A percentile compares a stretch with the other conserved stretches of the same genome.
phyloP scores from a whole-genome alignment of 257 asterid genomes.

The Przewalskia tangutica region DNA sequence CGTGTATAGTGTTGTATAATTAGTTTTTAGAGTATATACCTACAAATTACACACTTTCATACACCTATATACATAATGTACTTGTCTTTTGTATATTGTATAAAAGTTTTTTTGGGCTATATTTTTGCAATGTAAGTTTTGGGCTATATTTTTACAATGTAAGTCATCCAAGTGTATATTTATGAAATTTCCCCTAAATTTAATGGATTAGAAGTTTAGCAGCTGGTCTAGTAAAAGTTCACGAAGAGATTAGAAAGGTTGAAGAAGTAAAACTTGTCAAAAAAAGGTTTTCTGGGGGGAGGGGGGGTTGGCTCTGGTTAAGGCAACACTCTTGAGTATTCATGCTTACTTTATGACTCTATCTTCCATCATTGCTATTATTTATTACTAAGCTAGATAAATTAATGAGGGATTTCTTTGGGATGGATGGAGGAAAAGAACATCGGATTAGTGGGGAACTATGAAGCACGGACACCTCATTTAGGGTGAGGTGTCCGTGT shows the following conservation, averaged over 20 bases:
- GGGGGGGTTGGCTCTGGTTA: neutral
- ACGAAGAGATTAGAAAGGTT: neutral
- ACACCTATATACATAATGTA: too few species aligned
- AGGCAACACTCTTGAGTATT: neutral
- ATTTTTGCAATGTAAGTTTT: too few species aligned
- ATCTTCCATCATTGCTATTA: neutral
- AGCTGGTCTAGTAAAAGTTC: neutral
- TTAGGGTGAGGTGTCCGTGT: too few species aligned
- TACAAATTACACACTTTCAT: too few species aligned
- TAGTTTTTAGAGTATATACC: too few species aligned
- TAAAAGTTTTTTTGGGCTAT: too few species aligned
- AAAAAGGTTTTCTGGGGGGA: neutral
- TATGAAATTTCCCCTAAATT: too few species aligned
- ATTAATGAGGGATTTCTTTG: neutral
- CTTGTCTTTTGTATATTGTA: too few species aligned
- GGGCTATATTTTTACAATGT: too few species aligned
- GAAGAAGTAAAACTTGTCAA: neutral
- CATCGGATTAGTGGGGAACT: neutral
- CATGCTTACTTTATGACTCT: neutral
- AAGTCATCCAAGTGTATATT: too few species aligned
- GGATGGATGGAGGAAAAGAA: neutral
- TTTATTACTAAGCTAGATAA: neutral
- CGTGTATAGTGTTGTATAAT: too few species aligned
- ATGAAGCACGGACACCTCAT: too few species aligned
- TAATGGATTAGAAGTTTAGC: neutral